Conservation (phyloP, 2,329 filamentous ascomycete species). For the Aaosphaeria arxii region DNA sequence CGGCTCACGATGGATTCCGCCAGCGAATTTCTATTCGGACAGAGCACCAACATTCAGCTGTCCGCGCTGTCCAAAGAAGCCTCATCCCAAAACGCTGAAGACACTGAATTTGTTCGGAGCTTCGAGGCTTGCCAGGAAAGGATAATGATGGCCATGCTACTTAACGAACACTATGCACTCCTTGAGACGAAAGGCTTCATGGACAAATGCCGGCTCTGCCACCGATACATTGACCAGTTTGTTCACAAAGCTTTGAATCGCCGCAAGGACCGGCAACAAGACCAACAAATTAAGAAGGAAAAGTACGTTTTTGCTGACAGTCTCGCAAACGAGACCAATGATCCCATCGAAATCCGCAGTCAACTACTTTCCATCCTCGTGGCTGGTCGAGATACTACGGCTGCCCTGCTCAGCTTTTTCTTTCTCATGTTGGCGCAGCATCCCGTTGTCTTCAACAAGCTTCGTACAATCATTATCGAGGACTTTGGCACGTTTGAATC, state of each 20-base stretch:
- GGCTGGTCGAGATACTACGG: slow-evolving; percentile 81
- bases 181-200: not conserved
- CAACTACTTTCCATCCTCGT: slow-evolving; percentile 71
- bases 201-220: not conserved
- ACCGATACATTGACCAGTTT: not conserved
- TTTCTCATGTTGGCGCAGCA: slow-evolving; percentile 63
- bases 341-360: slow-evolving; percentile 65
- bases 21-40: slow-evolving; percentile 37
- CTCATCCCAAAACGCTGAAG: slow-evolving; percentile 5
- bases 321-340: slow-evolving; percentile 70
- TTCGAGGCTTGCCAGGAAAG: not conserved
- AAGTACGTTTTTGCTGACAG: slow-evolving; percentile 67
- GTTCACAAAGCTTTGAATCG: not conserved
- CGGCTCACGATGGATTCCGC: slow-evolving; percentile 38
- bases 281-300: not conserved
- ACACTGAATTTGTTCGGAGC: not conserved
- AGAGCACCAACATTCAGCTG: slow-evolving; percentile 28
- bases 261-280: not conserved
- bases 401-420: slow-evolving; percentile 71
- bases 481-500: not conserved
- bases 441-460: slow-evolving; percentile 61
- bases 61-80: slow-evolving; percentile 14
- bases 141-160: not conserved
- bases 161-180: not conserved
- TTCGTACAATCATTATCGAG: slow-evolving; percentile 63